phyloP scores from a whole-genome alignment of 2,329 filamentous ascomycete genomes.

The Malbranchea zuffiana region DNA sequence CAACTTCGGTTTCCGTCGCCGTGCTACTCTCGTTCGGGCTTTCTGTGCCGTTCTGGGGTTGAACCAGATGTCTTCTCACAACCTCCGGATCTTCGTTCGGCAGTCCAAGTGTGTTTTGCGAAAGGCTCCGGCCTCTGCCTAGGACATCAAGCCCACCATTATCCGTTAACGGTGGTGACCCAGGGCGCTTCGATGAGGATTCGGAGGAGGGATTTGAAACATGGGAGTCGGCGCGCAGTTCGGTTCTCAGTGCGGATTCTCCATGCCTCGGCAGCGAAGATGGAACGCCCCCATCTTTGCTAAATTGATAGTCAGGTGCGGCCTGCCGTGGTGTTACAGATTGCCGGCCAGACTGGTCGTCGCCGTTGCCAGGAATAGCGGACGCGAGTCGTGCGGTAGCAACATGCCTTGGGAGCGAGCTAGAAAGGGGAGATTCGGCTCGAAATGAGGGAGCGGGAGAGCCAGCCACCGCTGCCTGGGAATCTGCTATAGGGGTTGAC shows the following conservation, averaged over 20 bases:
- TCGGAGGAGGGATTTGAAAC: neutral
- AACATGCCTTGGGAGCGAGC: constrained; percentile 39
- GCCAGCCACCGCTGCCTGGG: neutral
- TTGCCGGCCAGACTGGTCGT: constrained; percentile 41
- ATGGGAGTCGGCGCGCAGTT: constrained; percentile 46
- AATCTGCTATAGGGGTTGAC: constrained; percentile 18
- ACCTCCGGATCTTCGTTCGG: constrained; percentile 89
- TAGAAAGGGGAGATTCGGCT: constrained; percentile 29
- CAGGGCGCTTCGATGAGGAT: neutral
- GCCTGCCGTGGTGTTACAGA: constrained; percentile 30
- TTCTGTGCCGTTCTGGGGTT: constrained; percentile 40
- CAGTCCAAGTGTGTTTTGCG: constrained; percentile 44
- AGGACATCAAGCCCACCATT: constrained; percentile 76
- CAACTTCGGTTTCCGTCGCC: constrained; percentile 10
- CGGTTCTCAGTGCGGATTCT: constrained; percentile 76
- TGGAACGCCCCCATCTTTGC: constrained; percentile 46
- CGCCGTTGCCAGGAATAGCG: constrained; percentile 37
- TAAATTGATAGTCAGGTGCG: constrained; percentile 46
- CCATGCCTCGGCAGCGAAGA: constrained; percentile 63
- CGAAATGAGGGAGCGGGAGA: constrained; percentile 21
- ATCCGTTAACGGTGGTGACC: constrained; percentile 37
- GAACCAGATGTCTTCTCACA: constrained; percentile 76
- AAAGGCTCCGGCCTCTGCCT: constrained; percentile 40
- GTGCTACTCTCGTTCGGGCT: constrained; percentile 26
- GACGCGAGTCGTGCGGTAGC: constrained; percentile 47